Evolutionary conservation across 768 basidiomycete species (phyloP), one percentile per base, ranked within the genome.

Genomic region (Clathrus columnatus): DNA sequence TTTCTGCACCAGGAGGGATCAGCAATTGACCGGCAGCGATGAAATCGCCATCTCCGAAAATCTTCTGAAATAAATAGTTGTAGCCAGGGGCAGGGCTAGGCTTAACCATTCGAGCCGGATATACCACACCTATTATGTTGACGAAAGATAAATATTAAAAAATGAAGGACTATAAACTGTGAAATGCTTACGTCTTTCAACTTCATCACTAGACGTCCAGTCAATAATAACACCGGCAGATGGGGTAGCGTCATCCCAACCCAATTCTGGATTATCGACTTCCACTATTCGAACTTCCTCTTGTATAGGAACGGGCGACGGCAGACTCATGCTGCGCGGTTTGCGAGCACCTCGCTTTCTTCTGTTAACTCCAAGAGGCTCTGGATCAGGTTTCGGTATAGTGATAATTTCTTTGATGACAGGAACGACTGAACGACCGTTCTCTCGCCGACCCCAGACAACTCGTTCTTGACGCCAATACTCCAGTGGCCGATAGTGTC

Each of bases 401-500:
- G 74, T 74, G 17, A 72, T 65, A 30, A 61, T 59, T 36, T 62
- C 58, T 26, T 57, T 57, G 41, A 55, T 58, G 32, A 60, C 60
- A 23, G 59, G 58, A 18, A 87, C 83, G 24, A 79, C 73, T 20
- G 77, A 70, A 7, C 70, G 59, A 21, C 73, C 79, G 6, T 75
- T 74, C 7, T 75, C 70, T 11, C 78, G 75, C 20, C 83, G 78
- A 5, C 85, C 85, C 62, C 91, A 97, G 1, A 93, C 83, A 21
- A 91, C 79, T 59, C 83, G 85, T 70, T 98, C 95, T 61, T 82
- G 81, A n/a, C 92, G 81, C 95, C 95, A 98, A 74, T 78, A 95
- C 41, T 90, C 87, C 30, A 98, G 73, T 4, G 94, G 95, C 48
- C 71, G 71, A 62, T 81, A 82, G 28, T 81, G 81, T 51, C 78